Evolutionary conservation across 1,284 basidiomycete species (phyloP), one percentile per base, ranked within the genome.

Genomic region (Exsudoporus floridanus): DNA sequence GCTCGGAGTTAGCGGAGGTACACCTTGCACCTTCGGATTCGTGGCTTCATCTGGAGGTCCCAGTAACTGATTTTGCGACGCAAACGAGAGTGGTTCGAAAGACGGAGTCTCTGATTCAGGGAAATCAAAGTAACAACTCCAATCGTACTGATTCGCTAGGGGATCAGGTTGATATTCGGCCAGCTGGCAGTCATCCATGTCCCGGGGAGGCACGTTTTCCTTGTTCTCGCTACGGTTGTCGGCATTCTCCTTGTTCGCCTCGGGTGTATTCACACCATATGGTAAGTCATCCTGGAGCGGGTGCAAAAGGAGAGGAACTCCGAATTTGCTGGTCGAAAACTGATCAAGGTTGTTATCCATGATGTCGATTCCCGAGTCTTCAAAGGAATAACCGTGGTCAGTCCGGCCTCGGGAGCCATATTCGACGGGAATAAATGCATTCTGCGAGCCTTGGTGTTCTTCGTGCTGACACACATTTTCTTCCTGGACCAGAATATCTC

Each of bases 81-180:
- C 43, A 46, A 64, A 65, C 5, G 64, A 61, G 34, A 67, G 63
- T 38, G 62, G 60, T 37, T 67, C 66, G 5, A 64, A 69, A 31
- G 60, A 33, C 12, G 58, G 38, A 12, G 54, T 41, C 16, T 55
- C 44, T 38, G 62, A 54, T 35, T 52, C 54, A 16, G 62, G 66
- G 16, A 65, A 60, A 38, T 69, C 49, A n/a, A 67, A 39, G 36
- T 65, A 67, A 34, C 21, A 7, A 18, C 36, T 65, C 66, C 66
- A 65, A 33, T 69, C 64, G 38, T 52, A 51, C 25, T 52, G 54
- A 21, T 25, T 52, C 14, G 13, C 35, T 18, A 23, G 16, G 34
- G 44, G n/a, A 19, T 53, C 50, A 16, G 30, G 41, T 37, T 43
- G 44, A 40, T 23, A 34, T 18, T 40, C 27, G 21, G 18, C 35